Base-by-base conservation (phyloP, 192 early-diverging fungal genomes). In the Entomortierella beljakovae region DNA sequence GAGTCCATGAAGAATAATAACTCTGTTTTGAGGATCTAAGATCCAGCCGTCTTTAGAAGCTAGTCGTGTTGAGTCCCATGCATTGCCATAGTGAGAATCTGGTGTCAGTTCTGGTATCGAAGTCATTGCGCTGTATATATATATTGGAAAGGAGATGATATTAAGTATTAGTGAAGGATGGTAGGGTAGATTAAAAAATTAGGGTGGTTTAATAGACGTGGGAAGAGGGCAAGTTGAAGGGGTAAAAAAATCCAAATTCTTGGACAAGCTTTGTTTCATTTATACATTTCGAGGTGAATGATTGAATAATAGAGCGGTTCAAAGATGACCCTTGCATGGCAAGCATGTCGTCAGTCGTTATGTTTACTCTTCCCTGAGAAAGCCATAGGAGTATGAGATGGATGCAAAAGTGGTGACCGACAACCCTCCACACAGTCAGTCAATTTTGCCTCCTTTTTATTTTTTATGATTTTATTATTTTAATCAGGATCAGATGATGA, bases 1-100 rank as follows among this genome's bases (percentile, higher is more conserved):
- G 50, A 88, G 57, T 13, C 88, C 88, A 42, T 85, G 87, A 6
- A 90, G 67, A 32, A 86, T 82, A 5, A 88, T 66, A 28, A 83
- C 80, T 22, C 82, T 81, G 43, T 85, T 82, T 37, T 84, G 77
- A 8, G 64, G 68, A 42, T 90, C 85, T 25, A 84, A 55, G 61
- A 90, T 82, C 80, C 81, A 88, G 16, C 75, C 75, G 3, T 79
- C 61, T 32, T 69, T 70, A 26, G 75, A 10, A 20, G 35, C 35
- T 20, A 79, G 50, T 40, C 53, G 38, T 34, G 56, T 23, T 1
- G 75, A 70, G 38, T 65, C 75, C 75, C 75, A 79, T 52, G 75
- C 66, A 31, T 70, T 68, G 59, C 32, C 60, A 28, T 58, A 61
- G 4, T 61, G 57, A 5, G 68, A 70, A 16, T 48, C 10, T 49